Base-by-base conservation (phyloP, 2,329 filamentous ascomycete genomes). In the Lachnellula willkommii region DNA sequence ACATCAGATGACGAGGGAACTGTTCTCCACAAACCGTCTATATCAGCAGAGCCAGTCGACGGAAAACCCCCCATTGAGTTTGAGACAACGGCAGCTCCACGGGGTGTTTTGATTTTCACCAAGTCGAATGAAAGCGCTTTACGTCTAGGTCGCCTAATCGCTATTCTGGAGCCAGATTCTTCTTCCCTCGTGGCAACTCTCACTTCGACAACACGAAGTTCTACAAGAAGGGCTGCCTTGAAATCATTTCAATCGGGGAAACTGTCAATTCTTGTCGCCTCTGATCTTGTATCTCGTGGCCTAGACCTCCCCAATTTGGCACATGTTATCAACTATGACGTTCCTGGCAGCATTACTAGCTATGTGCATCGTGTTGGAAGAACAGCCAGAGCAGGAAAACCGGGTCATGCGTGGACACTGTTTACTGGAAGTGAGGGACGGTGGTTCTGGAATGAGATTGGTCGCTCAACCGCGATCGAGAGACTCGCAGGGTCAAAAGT, bases 331-430 rank as follows among this genome's bases (percentile, higher is more conserved):
- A 96, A 96, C 74, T 97, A 97, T 75, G 93, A 96, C 70, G 79
- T 96, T 51, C 93, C 93, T 0, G 80, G 84, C 4, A 92, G 87
- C 66, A 76, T 91, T 36, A 88, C 87, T 5, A 87, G 85, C 24
- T 97, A 97, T 66, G 85, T 97, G 4, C 94, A 97, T 70, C 87
- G 94, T 42, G 90, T 96, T 1, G 93, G 94, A 39, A 84, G 94
- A 55, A 96, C 93, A 1, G 93, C 93, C 0, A 81, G 92, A 69
- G 94, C 90, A 0, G 90, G 88, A 1, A 83, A 84, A 53, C 63
- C 74, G 1, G 93, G 93, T 1, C 79, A 84, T 48, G 90, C 93
- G 0, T 96, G 91, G 89, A 96, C 91, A 0, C 74, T 99, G 12
- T 85, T 95, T 49, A 87, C 85, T 4, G 87, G 91, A 64, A 80